Base-by-base conservation (phyloP, 306 rosid species). In the Acacia acuminata region DNA sequence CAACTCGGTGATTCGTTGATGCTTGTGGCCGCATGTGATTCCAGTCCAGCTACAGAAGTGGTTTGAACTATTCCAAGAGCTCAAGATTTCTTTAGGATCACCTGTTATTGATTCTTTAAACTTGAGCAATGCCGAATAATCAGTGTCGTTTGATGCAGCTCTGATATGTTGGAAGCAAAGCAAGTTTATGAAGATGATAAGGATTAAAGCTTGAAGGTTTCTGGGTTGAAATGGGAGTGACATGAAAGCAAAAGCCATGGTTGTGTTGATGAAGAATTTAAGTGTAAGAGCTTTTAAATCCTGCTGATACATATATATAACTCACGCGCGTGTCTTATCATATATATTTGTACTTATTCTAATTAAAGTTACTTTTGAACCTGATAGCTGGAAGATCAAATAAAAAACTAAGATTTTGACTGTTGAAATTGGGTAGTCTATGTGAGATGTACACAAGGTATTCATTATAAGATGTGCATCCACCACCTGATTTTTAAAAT, bases 61-160 rank as follows among this genome's bases (percentile, higher is more conserved):
- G 16, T 7, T 71, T 22, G 76, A 71, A 24, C 22, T 77, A 32
- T 87, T 84, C 75, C 84, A 87, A n/a, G 85, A 81, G 70, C 56
- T 74, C 22, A 87, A 32, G 3, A 36, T 19, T n/a, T 48, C 55
- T 0, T 34, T 11, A 0, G 82, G 87, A 25, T 87, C 82, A 30
- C 1, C 13, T 1, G 38, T 0, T 22, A 84, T 71, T 7, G 68
- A 36, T 51, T 79, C 77, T 45, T 78, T 44, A 45, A 71, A 71
- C 56, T 71, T 44, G 58, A 71, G 40, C 40, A 71, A 44, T 14
- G 56, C 56, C 38, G 45, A 1, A 71, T 71, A 71, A 11, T 71
- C 76, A 7, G 76, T 71, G 58, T 45, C 56, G 0, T 84, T 84
- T 61, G 79, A 53, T 19, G 47, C 32, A 34, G 27, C 30, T 34